Conservation (phyloP, 148 eudicot species). For the Drosera capensis region DNA sequence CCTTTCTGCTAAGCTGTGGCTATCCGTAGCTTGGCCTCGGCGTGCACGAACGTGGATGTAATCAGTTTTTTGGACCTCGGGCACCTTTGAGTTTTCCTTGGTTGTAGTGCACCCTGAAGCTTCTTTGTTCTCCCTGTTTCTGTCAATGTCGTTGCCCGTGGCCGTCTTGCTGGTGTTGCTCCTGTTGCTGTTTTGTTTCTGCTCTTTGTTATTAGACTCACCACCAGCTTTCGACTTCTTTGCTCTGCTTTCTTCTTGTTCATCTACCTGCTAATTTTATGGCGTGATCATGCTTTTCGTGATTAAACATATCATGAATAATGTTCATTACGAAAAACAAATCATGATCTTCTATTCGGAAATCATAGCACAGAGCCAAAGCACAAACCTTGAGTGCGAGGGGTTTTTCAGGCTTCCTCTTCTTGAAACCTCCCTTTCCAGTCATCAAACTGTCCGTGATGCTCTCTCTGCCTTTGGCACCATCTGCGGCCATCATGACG, state of each 20-base stretch:
- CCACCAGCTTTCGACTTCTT: too few relatives aligned
- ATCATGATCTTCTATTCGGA: too few relatives aligned
- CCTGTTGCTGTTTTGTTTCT: slow-evolving; percentile 25
- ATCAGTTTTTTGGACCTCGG: slow-evolving; percentile 53
- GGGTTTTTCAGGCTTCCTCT: slow-evolving; percentile 57
- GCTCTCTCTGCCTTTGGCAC: slow-evolving; percentile 18
- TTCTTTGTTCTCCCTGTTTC: slow-evolving; percentile 18
- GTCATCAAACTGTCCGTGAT: too few relatives aligned
- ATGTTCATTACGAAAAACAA: too few relatives aligned
- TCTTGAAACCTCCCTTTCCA: slow-evolving; percentile 42
- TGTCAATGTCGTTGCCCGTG: slow-evolving; percentile 9
- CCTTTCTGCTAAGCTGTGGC: slow-evolving; percentile 61
- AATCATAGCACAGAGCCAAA: too few relatives aligned
- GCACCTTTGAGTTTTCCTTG: slow-evolving; percentile 13
- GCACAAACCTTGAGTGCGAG: slow-evolving; percentile 32
- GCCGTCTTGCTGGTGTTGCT: slow-evolving; percentile 16
- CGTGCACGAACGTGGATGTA: slow-evolving; percentile 95
- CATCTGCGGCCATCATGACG: slow-evolving; percentile 12
- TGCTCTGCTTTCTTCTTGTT: too few relatives aligned
- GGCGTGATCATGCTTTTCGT: too few relatives aligned
- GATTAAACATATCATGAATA: too few relatives aligned
- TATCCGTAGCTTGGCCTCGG: slow-evolving; percentile 71
- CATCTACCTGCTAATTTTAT: too few relatives aligned
- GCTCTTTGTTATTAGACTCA: slow-evolving; percentile 43
- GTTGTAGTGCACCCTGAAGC: slow-evolving; percentile 36